A percentile compares a stretch with the other conserved stretches of the same genome.
Evolutionary conservation across 2,329 filamentous ascomycete genomes (phyloP).

Genomic region (Davidsoniella eucalypti): DNA sequence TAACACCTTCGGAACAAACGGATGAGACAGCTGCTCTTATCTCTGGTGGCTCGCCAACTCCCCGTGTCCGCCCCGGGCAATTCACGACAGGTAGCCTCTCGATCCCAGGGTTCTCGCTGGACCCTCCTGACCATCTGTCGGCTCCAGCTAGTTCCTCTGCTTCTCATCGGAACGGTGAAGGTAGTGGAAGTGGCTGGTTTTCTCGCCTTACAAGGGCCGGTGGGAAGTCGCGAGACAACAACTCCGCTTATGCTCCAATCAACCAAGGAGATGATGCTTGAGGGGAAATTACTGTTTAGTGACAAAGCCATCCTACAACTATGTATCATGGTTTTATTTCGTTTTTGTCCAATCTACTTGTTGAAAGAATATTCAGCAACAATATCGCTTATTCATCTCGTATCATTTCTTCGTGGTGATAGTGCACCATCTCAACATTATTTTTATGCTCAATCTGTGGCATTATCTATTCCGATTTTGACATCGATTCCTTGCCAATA

Average conservation of each 20-base stretch:
- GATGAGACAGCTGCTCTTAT: constrained; percentile 67
- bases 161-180: neutral
- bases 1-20: constrained; percentile 56
- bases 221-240: constrained; percentile 20
- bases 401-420: too few species aligned
- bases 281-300: neutral
- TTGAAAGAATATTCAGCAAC: neutral
- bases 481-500: too few species aligned
- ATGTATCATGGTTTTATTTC: neutral
- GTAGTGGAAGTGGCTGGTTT: constrained; percentile 28
- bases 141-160: neutral
- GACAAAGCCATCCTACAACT: neutral
- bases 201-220: constrained; percentile 25
- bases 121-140: constrained; percentile 43
- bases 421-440: too few species aligned
- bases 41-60: constrained; percentile 52
- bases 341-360: neutral
- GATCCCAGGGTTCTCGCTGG: constrained; percentile 58
- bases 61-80: constrained; percentile 45
- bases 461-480: too few species aligned
- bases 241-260: constrained; percentile 23
- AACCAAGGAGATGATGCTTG: constrained; percentile 24
- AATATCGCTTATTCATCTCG: neutral
- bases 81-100: constrained; percentile 35
- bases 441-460: too few species aligned